Evolutionary conservation across 495 filamentous ascomycete species (phyloP), one percentile per base, ranked within the genome.

Genomic region (Aspergillus sparsus): DNA sequence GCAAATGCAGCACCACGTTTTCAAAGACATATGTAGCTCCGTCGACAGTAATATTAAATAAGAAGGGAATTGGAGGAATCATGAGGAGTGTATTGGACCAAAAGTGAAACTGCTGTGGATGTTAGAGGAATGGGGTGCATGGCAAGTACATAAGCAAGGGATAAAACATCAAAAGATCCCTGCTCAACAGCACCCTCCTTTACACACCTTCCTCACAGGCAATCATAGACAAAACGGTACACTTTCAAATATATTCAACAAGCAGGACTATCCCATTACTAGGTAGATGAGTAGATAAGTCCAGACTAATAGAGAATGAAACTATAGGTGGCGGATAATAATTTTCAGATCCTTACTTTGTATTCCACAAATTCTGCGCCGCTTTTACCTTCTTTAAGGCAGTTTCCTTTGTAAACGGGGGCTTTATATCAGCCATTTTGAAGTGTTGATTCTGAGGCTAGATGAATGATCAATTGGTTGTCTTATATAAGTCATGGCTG

Each of bases 341-440:
- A 21, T 27, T 42, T 50, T 3, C 32, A 10, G 42, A 34, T 37
- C 62, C 72, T 68, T 70, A 91, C 86, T 80, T 83, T 3, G 89
- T 91, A 68, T 96, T 96, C 92, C 92, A 96, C 15, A 90, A 79
- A 60, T 87, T 78, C 73, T 97, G 93, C 0, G 88, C 91, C 6
- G 85, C 85, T 73, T 97, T 96, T 59, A 96, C 92, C 70, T 96
- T 96, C 56, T 82, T 74, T 27, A 74, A 75, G 5, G 91, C 92
- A 0, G 86, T 89, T 63, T 89, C 85, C 31, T 73, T 73, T 5
- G 89, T 94, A 74, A 95, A 95, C 2, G 91, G 92, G n/a, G 93
- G 92, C 50, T 82, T 81, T 44, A 85, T 74, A 46, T 71, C 71
- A 9, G 82, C 80, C 83, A 87, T 86, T 51, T 36, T 46, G 7